Evolutionary conservation across 352 stramenopile genomes (phyloP).

Genomic region (Phytophthora brassicae): DNA sequence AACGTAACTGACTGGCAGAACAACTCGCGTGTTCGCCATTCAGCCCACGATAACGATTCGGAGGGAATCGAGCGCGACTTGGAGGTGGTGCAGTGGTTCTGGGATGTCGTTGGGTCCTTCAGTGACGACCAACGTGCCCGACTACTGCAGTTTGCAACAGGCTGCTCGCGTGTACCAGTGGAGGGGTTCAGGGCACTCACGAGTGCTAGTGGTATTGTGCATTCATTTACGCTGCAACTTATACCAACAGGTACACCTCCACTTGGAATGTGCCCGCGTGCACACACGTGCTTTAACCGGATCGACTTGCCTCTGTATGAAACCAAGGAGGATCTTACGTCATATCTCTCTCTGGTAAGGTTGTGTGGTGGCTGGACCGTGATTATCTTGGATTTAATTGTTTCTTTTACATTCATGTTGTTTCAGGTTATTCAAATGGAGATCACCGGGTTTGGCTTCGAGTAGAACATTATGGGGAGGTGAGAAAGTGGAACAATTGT

Average conservation of each 20-base stretch:
- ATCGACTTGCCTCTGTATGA: slow-evolving; percentile 84
- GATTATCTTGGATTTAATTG: neutral
- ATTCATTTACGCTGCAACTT: slow-evolving; percentile 81
- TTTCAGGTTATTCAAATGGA: slow-evolving; percentile 81
- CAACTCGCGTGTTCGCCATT: slow-evolving; percentile 64
- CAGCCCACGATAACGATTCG: slow-evolving; percentile 47
- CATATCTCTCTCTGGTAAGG: slow-evolving; percentile 77
- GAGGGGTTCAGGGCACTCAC: slow-evolving; percentile 81
- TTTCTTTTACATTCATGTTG: slow-evolving; percentile 22
- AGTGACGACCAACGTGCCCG: slow-evolving; percentile 92
- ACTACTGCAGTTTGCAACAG: slow-evolving; percentile 98
- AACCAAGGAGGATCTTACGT: slow-evolving; percentile 83
- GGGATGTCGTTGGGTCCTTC: slow-evolving; percentile 84
- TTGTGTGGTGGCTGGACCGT: neutral
- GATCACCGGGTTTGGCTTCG: slow-evolving; percentile 75
- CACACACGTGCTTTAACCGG: slow-evolving; percentile 90
- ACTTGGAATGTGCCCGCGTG: slow-evolving; percentile 68
- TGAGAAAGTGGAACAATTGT: slow-evolving; percentile 12
- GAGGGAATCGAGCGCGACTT: slow-evolving; percentile 53
- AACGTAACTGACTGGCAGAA: slow-evolving; percentile 88
- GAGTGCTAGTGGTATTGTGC: slow-evolving; percentile 79
- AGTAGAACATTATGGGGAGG: slow-evolving; percentile 37
- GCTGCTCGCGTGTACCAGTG: slow-evolving; percentile 93
- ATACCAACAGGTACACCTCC: slow-evolving; percentile 46
- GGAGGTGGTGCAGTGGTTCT: slow-evolving; percentile 89